Conservation (phyloP, 2,329 filamentous ascomycete genomes). For the Lachnellula suecica region DNA sequence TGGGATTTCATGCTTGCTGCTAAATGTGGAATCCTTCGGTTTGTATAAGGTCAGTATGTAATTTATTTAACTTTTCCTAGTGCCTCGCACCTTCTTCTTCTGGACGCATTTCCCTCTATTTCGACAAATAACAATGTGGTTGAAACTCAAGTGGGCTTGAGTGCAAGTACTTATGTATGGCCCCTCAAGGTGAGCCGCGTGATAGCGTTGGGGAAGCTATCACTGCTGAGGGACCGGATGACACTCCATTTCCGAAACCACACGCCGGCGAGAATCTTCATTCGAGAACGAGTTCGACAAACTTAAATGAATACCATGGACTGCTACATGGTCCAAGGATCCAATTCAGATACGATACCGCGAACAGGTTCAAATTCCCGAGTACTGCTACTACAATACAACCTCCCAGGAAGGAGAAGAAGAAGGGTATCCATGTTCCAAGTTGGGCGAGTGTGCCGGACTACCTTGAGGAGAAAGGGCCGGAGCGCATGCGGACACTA, state of each 20-base stretch:
- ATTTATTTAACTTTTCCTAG: not conserved
- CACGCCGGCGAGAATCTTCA: not conserved
- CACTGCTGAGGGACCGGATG: not conserved
- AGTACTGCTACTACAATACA: not conserved
- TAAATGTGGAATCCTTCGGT: not conserved
- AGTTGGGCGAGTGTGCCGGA: slow-evolving; percentile 6
- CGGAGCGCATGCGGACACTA: not conserved
- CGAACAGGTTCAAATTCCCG: not conserved
- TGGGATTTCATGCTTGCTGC: not conserved
- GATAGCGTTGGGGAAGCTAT: slow-evolving; percentile 8
- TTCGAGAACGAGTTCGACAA: slow-evolving; percentile 1
- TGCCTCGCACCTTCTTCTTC: not conserved
- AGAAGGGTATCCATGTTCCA: not conserved
- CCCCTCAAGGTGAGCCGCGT: not conserved
- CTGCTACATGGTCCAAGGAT: not conserved
- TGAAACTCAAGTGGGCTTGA: not conserved
- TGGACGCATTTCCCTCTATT: not conserved
- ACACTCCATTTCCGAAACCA: not conserved
- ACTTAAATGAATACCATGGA: slow-evolving; percentile 1
- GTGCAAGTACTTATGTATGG: slow-evolving; percentile 4
- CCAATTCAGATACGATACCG: not conserved
- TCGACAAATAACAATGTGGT: not conserved
- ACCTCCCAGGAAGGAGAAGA: slow-evolving; percentile 2
- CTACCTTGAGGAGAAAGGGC: slow-evolving; percentile 2
- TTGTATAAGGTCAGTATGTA: not conserved